Evolutionary conservation across 2,329 filamentous ascomycete species (phyloP), one percentile per base, ranked within the genome.

Genomic region (Colletotrichum simmondsii): DNA sequence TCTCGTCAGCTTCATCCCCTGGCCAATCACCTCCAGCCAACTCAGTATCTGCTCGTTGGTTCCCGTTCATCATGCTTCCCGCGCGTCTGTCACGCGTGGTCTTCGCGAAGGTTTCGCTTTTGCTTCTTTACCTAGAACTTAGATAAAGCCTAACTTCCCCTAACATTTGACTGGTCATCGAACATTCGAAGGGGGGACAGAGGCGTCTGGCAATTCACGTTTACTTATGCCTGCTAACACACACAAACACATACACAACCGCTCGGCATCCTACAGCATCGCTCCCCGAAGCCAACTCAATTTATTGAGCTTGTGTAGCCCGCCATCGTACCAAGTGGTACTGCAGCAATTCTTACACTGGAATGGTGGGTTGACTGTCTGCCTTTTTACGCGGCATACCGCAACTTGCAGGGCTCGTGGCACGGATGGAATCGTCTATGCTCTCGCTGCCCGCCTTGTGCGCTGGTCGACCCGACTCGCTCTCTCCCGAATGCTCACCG

Each of bases 401-500:
- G 53, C 35, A 28, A 32, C 24, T 54, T 65, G 57, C 66, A 67
- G 56, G 35, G 37, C 52, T 52, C 42, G 37, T 53, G 69, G 64
- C 64, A 74, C 69, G 58, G 69, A 72, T 72, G 59, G 59, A 68
- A 68, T 52, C 30, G 68, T 72, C 72, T 63, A 61, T 68, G 68
- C 68, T 66, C 72, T 35, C 60, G 54, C 61, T 56, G 52, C 19
- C 71, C 24, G 30, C 19, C 54, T 26, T 30, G 42, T 22, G 42
- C 42, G 54, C 54, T 57, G 19, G 71, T 19, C 63, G 16, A 37
- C n/a, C 63, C 52, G 24, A 24, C 52, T 54, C 37, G 46, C 35
- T 35, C 58, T 26, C 26, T 62, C 65, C 53, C 28, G 57, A 37
- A 24, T 56, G 16, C 22, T 11, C 60, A 30, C 35, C 14, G 8